These are phyloP conservation scores for Xylaria nigripes DNA, from an alignment of 495 filamentous ascomycete species.

Conservation along the genomic window DNA sequence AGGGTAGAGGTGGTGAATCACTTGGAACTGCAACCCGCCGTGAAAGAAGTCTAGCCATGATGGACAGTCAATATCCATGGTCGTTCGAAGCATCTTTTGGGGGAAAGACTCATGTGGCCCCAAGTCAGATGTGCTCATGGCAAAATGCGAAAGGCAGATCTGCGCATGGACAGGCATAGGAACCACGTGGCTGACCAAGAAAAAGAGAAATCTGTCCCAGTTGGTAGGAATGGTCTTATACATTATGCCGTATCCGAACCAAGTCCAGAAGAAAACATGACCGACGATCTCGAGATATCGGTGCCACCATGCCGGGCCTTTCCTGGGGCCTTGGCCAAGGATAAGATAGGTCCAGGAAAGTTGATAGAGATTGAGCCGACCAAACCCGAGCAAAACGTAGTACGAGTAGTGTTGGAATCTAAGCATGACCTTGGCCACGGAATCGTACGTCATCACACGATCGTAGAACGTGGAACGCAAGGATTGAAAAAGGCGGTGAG, in stretches of 20 bases:
- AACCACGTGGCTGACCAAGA: conserved; percentile 81
- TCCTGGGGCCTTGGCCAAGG: conserved; percentile 63
- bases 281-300: conserved; percentile 77
- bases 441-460: conserved; percentile 75
- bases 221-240: conserved; percentile 68
- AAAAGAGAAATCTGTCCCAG: conserved; percentile 61
- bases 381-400: conserved; percentile 76
- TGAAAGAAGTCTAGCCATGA: conserved; percentile 95
- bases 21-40: conserved; percentile 93
- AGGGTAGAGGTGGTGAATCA: conserved; percentile 89
- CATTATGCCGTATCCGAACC: conserved; percentile 82
- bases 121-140: conserved; percentile 90
- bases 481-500: conserved; percentile 69
- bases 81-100: conserved; percentile 94
- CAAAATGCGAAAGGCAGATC: conserved; percentile 94
- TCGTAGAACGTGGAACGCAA: conserved; percentile 87
- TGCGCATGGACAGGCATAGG: conserved; percentile 86
- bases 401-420: conserved; percentile 76
- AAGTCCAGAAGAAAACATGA: conserved; percentile 83
- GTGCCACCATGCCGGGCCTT: conserved; percentile 83
- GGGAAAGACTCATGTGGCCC: conserved; percentile 85
- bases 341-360: conserved; percentile 80
- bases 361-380: conserved; percentile 85
- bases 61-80: conserved; percentile 96
- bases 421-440: conserved; percentile 61